Evolutionary conservation across 768 basidiomycete species (phyloP), one percentile per base, ranked within the genome.

Genomic region (Hebeloma cylindrosporum): DNA sequence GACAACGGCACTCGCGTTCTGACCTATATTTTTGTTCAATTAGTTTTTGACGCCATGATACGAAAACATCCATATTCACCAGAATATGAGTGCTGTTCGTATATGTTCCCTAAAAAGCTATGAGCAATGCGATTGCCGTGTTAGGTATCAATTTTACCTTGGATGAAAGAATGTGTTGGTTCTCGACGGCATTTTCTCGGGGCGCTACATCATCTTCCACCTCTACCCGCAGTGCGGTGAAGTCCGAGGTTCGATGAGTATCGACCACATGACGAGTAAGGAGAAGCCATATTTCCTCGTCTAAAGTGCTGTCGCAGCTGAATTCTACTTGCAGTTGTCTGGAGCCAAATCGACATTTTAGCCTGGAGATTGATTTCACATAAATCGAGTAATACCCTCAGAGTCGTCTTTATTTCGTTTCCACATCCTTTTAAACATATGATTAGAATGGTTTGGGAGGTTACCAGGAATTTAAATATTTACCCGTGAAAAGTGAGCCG

Each of bases 251-350:
- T 29, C 77, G 70, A 34, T 67, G 73, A n/a, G 79, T 85, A 50
- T 83, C 71, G 0, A 62, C 60, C 6, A 86, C 60, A 60, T 98
- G 94, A 21, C 91, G 79, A 0, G 84, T 85, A 2, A 97, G 73
- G 1, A 93, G 74, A 6, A 94, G 56, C 89, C 87, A 95, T 5
- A 96, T 71, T 32, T 89, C 83, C 21, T 70, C 57, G 26, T 71
- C 65, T 14, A 48, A 40, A 5, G 40, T 45, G 20, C 53, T 14
- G 28, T 37, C 52, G 23, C 56, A 57, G 11, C 50, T 62, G 33
- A 79, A 73, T 21, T 68, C 53, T 21, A 67, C 40, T 32, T 58
- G 61, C 16, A 62, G 28, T 30, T 69, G 51, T 71, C 62, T 44
- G 59, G 71, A 70, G 60, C 43, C 66, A 73, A 41, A 64, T 73